Evolutionary conservation across 2,329 filamentous ascomycete species (phyloP).

Genomic region (Myriosclerotinia curreyana): DNA sequence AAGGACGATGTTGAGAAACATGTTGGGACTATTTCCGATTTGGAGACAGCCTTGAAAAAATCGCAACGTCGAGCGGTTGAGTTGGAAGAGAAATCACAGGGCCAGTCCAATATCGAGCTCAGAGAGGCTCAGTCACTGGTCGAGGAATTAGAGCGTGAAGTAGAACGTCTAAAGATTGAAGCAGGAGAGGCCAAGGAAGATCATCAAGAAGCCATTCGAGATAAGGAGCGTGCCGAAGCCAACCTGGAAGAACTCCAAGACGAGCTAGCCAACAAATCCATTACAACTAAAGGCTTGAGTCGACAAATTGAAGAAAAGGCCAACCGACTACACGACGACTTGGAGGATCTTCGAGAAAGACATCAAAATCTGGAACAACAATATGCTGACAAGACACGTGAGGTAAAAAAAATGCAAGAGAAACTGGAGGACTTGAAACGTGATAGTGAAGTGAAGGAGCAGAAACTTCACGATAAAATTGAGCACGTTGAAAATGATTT

Average conservation of each 20-base stretch:
- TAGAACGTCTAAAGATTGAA: constrained; percentile 54
- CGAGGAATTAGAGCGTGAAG: constrained; percentile 54
- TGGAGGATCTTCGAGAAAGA: constrained; percentile 51
- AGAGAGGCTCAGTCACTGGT: constrained; percentile 45
- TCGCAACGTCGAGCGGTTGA: constrained; percentile 51
- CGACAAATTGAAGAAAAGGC: constrained; percentile 73
- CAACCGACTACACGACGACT: constrained; percentile 62
- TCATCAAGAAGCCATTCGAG: constrained; percentile 50
- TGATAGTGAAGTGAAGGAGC: constrained; percentile 36
- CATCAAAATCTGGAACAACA: constrained; percentile 44
- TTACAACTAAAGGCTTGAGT: constrained; percentile 70
- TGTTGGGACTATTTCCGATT: constrained; percentile 50
- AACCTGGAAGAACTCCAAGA: constrained; percentile 67
- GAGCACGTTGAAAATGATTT: constrained; percentile 45
- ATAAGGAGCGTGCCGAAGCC: constrained; percentile 56
- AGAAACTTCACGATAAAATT: constrained; percentile 43
- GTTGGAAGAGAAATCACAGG: constrained; percentile 55
- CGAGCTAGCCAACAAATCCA: constrained; percentile 75
- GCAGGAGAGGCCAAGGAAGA: constrained; percentile 54
- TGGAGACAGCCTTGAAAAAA: constrained; percentile 59
- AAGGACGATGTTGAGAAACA: constrained; percentile 54
- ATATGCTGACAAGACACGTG: constrained; percentile 44
- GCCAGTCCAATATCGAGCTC: constrained; percentile 46
- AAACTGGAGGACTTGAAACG: constrained; percentile 42
- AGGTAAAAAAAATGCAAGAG: constrained; percentile 43